Evolutionary conservation across 2,329 filamentous ascomycete species (phyloP).

Genomic region (Diaporthe ilicicola): DNA sequence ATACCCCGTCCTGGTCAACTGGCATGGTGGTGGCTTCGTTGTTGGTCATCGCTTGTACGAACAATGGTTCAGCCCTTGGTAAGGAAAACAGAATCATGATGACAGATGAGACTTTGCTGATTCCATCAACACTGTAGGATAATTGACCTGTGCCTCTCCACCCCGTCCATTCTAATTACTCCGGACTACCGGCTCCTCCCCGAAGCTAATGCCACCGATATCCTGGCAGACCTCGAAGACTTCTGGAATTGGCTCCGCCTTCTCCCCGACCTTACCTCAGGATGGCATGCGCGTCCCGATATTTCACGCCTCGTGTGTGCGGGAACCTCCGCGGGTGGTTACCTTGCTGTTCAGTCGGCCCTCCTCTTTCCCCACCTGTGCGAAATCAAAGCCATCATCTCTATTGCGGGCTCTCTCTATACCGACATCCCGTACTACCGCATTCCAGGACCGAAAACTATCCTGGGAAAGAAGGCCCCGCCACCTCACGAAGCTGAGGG

Average conservation of each 20-base stretch:
- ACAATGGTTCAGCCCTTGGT: background rate
- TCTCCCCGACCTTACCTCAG: too few relatives aligned
- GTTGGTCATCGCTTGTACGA: background rate
- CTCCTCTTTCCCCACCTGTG: background rate
- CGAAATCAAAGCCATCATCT: background rate
- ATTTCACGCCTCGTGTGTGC: too few relatives aligned
- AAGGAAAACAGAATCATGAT: too few relatives aligned
- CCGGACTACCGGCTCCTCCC: constrained; percentile 5
- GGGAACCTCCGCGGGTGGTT: too few relatives aligned
- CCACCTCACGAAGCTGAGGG: background rate
- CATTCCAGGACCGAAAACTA: background rate
- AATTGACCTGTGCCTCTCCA: too few relatives aligned
- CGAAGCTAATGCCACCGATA: constrained; percentile 32
- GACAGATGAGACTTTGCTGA: too few relatives aligned
- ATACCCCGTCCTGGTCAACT: background rate
- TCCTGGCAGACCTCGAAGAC: constrained; percentile 31
- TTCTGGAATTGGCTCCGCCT: constrained; percentile 5
- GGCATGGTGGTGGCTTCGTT: background rate
- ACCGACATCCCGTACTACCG: background rate
- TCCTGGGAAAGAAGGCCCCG: background rate
- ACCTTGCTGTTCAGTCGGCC: background rate
- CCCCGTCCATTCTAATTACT: background rate
- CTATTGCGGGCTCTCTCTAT: background rate
- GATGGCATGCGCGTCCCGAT: too few relatives aligned
- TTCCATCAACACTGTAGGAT: too few relatives aligned